Evolutionary conservation across 2,329 filamentous ascomycete genomes (phyloP).

Genomic region (Colletotrichum sp.): DNA sequence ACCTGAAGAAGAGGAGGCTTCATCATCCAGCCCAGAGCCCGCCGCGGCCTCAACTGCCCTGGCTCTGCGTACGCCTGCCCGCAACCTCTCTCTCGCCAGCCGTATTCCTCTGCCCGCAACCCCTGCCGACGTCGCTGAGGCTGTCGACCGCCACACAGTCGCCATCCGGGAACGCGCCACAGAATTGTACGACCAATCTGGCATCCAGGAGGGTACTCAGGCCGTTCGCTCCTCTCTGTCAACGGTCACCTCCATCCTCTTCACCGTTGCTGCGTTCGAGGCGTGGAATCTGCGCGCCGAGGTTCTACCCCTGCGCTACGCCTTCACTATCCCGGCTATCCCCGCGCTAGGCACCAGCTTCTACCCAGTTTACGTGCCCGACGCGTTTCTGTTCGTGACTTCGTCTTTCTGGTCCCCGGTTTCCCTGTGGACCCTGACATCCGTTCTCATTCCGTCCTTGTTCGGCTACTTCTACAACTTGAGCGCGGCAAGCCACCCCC

Average conservation of each 20-base stretch:
- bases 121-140: slow-evolving; percentile 77
- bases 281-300: slow-evolving; percentile 71
- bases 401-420: slow-evolving; percentile 84
- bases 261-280: slow-evolving; percentile 73
- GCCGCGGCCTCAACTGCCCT: slow-evolving; percentile 48
- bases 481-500: slow-evolving; percentile 55
- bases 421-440: slow-evolving; percentile 77
- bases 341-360: slow-evolving; percentile 59
- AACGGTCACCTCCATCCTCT: slow-evolving; percentile 75
- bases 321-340: slow-evolving; percentile 74
- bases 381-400: slow-evolving; percentile 80
- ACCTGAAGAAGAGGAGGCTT: neutral
- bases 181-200: slow-evolving; percentile 68
- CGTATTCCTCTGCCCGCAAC: slow-evolving; percentile 80
- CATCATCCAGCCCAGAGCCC: slow-evolving; percentile 27
- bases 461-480: slow-evolving; percentile 93
- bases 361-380: slow-evolving; percentile 72
- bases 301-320: slow-evolving; percentile 74
- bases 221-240: slow-evolving; percentile 73
- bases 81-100: slow-evolving; percentile 57
- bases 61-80: slow-evolving; percentile 51
- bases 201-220: slow-evolving; percentile 70
- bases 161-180: slow-evolving; percentile 70
- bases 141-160: slow-evolving; percentile 74
- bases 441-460: slow-evolving; percentile 70